These are phyloP conservation scores for Solanum acaule DNA, from an alignment of 257 asterid species.

Conservation along the genomic window DNA sequence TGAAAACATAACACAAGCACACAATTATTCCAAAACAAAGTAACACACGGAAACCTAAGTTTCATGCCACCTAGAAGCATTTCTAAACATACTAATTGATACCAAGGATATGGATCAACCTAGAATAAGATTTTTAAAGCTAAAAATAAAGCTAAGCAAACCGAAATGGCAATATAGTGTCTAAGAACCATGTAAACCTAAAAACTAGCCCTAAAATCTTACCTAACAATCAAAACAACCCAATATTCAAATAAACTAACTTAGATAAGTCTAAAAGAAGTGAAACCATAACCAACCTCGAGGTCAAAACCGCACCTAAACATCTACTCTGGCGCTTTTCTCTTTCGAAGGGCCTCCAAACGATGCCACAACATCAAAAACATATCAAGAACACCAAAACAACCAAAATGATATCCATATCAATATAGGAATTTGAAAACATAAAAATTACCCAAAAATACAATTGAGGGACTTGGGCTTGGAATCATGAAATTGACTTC, in stretches of 20 bases:
- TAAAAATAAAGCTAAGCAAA: background rate
- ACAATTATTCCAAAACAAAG: background rate
- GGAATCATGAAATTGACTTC: background rate
- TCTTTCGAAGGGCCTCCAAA: background rate
- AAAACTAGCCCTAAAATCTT: background rate
- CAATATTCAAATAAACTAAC: background rate
- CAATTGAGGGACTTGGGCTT: background rate
- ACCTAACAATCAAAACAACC: background rate
- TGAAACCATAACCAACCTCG: background rate
- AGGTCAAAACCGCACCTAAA: background rate
- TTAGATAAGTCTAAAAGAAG: background rate
- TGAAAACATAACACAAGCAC: background rate
- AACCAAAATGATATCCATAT: background rate
- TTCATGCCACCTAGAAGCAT: background rate
- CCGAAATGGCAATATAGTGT: background rate
- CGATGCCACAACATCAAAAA: background rate
- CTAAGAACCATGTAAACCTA: background rate
- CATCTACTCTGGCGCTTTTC: background rate
- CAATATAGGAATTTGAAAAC: background rate
- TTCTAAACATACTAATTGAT: background rate
- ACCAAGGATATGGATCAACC: background rate
- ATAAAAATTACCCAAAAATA: background rate
- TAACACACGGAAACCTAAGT: background rate
- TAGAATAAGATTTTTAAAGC: background rate
- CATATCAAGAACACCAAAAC: background rate